Conservation (phyloP, 352 stramenopile genomes). For the Aphanomyces invadans region DNA sequence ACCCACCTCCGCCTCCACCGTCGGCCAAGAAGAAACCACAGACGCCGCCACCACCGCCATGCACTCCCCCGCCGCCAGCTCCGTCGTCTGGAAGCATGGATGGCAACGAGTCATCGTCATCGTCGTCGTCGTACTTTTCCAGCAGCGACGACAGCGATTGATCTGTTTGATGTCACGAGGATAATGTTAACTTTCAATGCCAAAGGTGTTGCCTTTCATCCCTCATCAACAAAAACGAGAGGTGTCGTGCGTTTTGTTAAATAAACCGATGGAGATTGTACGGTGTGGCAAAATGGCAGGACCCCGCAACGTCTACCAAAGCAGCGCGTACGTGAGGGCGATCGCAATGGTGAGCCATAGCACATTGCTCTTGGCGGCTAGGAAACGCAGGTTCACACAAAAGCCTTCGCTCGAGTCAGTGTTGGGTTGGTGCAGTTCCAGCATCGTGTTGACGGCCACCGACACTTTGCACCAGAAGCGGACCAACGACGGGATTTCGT, state of each 20-base stretch:
- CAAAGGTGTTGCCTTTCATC: no score
- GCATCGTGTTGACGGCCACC: constrained; percentile 61
- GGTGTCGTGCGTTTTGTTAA: no score
- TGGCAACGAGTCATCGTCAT: constrained; percentile 45
- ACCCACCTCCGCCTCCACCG: constrained; percentile 1
- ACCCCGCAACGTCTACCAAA: no score
- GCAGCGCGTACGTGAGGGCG: constrained; percentile 53
- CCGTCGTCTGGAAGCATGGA: constrained; percentile 22
- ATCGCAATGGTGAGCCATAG: constrained; percentile 48
- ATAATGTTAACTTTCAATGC: no score
- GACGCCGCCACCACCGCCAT: constrained; percentile 2
- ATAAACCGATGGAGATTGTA: no score
- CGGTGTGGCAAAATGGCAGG: no score
- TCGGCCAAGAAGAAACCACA: not conserved
- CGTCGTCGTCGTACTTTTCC: constrained; percentile 72
- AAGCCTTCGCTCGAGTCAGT: constrained; percentile 46
- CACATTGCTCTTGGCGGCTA: constrained; percentile 82
- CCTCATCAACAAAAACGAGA: no score
- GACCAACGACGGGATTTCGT: constrained; percentile 68
- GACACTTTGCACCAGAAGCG: constrained; percentile 70
- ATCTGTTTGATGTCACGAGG: no score
- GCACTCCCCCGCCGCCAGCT: constrained; percentile 1
- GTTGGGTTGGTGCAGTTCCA: constrained; percentile 53
- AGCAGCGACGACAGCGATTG: constrained; percentile 30
- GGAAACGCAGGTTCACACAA: constrained; percentile 81